These are phyloP conservation scores for Trichosporon ovoides DNA, from an alignment of 1,284 basidiomycete species.

Conservation along the genomic window DNA sequence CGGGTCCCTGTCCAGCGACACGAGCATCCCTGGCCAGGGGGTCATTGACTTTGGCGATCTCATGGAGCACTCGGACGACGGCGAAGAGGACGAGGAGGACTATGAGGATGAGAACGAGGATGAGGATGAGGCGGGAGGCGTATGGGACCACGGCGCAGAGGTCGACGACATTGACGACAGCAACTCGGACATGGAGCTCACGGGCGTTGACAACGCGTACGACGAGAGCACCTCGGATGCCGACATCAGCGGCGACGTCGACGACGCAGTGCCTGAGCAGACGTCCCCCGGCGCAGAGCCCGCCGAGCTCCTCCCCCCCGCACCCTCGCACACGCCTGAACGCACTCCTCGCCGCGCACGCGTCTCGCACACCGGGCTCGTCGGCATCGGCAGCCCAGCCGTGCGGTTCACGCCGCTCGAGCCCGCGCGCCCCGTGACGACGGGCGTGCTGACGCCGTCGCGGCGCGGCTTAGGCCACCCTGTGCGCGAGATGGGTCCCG, in stretches of 20 bases:
- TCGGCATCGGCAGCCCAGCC: conserved; percentile 19
- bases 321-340: conserved; percentile 3
- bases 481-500: neutral
- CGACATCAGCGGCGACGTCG: conserved; percentile 8
- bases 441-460: neutral
- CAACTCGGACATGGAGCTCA: conserved; percentile 9
- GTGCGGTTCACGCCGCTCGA: conserved; percentile 10
- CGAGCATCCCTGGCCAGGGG: conserved; percentile 32
- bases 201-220: conserved; percentile 5
- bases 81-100: conserved; percentile 11
- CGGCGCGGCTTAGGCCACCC: neutral
- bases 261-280: conserved; percentile 8
- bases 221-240: conserved; percentile 4
- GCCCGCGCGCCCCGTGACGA: neutral
- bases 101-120: conserved; percentile 12
- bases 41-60: conserved; percentile 20
- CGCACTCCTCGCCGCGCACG: conserved; percentile 17
- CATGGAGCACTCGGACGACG: neutral
- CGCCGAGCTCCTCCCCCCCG: neutral
- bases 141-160: conserved; percentile 4
- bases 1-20: conserved; percentile 34
- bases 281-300: neutral
- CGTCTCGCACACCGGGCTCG: conserved; percentile 12
- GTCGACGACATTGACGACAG: conserved; percentile 9
- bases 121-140: conserved; percentile 7